These are phyloP conservation scores for Gracilariopsis chorda DNA, from an alignment of 23 red algal species.

Conservation along the genomic window DNA sequence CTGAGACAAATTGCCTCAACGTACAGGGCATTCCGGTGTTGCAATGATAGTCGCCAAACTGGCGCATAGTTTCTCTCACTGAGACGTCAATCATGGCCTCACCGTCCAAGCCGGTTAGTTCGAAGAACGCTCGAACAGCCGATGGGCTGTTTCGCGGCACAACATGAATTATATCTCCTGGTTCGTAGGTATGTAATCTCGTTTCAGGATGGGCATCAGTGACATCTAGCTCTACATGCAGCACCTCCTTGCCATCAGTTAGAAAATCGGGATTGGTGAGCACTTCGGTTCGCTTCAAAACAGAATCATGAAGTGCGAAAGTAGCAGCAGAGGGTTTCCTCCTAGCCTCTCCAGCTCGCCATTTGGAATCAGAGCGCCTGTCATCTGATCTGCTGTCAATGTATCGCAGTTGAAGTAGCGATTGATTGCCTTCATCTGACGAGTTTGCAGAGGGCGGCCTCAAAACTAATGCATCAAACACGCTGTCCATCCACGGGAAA, in stretches of 20 bases:
- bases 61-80: background rate
- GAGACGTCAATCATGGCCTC: conserved; percentile 29
- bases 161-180: conserved; percentile 86
- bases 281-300: background rate
- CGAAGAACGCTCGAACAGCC: conserved; percentile 59
- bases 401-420: background rate
- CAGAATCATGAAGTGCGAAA: background rate
- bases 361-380: background rate
- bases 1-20: conserved; percentile 64
- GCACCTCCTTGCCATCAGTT: conserved; percentile 73
- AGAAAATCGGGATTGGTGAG: conserved; percentile 40
- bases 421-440: background rate
- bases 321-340: background rate
- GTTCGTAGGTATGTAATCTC: conserved; percentile 32
- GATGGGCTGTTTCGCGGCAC: conserved; percentile 60
- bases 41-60: conserved; percentile 21
- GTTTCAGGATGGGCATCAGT: background rate
- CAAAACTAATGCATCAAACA: conserved; percentile 6
- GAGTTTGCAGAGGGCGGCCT: background rate
- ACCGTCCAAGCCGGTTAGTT: conserved; percentile 53
- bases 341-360: background rate
- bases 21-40: conserved; percentile 63
- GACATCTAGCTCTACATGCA: conserved; percentile 59
- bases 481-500: conserved; percentile 37
- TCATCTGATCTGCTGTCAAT: background rate